Percentiles rank a stretch among this genome's conserved stretches.
Conservation (phyloP, 257 asterid species). For the Nicotiana noctiflora region DNA sequence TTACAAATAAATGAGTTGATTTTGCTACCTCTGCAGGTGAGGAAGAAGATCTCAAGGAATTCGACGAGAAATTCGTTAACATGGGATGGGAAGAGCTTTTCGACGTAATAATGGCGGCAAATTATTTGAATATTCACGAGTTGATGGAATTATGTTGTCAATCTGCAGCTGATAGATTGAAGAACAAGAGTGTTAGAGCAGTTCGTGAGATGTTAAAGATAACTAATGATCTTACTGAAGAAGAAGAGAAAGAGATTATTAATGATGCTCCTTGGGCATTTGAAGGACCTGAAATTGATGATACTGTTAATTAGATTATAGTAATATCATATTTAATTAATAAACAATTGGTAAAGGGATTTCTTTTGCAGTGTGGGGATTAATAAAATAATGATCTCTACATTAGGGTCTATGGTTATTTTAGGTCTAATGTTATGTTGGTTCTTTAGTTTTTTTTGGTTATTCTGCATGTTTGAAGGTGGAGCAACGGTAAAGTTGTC, state of each 20-base stretch:
- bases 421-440: not conserved
- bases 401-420: not conserved
- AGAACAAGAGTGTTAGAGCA: not conserved
- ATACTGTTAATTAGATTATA: not conserved
- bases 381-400: not conserved
- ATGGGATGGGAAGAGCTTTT: not conserved
- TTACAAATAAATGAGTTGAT: not conserved
- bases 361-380: not conserved
- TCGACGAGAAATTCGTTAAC: slow-evolving; percentile 3
- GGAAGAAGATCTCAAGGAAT: slow-evolving; percentile 11
- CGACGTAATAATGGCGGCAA: slow-evolving; percentile 12
- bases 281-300: slow-evolving; percentile 15
- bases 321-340: not conserved
- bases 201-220: slow-evolving; percentile 6
- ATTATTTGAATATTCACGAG: slow-evolving; percentile 2
- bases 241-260: slow-evolving; percentile 17
- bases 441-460: not conserved
- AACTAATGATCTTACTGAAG: slow-evolving; percentile 13
- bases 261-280: slow-evolving; percentile 8
- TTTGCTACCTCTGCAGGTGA: not conserved
- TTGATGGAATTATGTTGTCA: not conserved
- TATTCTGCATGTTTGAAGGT: not conserved
- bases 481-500: too few species aligned
- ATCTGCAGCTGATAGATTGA: slow-evolving; percentile 6
- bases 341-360: not conserved